Base-by-base conservation (phyloP, 2,329 filamentous ascomycete genomes). In the Leptographium lundbergii region DNA sequence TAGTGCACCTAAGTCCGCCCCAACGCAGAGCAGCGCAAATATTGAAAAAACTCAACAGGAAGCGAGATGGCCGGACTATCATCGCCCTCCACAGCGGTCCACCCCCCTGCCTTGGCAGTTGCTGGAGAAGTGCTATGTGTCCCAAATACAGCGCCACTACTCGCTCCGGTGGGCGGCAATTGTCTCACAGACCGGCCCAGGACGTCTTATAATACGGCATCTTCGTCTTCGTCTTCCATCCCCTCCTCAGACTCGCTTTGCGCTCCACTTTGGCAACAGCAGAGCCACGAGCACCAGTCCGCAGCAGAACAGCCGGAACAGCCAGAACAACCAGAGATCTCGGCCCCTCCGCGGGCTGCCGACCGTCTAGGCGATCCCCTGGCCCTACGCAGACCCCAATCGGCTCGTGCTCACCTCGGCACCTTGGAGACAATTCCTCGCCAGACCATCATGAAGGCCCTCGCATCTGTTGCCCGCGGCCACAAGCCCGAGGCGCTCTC, bases 361-460 rank as follows among this genome's bases (percentile, higher is more conserved):
- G 34, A 34, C 39, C 24, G n/a, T 32, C 34, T 60, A 58, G 58
- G 50, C 50, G 57, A 60, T 17, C 45, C 57, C 11, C 24, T 47
- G 42, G 61, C 47, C 32, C 50, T 59, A 51, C 54, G 56, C 55
- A 58, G 60, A 60, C 61, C 61, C 22, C 57, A 59, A 42, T 63
- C 61, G 22, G 60, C 62, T 22, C 61, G 59, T 54, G 50, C 60
- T 13, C 56, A 58, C 24, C 55, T 57, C 47, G 75, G 77, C 36
- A 86, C 85, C 13, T 78, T 81, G 68, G 86, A 89, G 66, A 78
- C 78, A 54, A 77, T 91, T 64, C 88, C 89, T 14, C 84, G 84
- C 63, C 89, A 92, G 73, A 92, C 89, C 59, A 84, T 91, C 67
- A 83, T 91, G 75, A 91, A 94, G 74, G 88, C 88, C 6, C 74